These are phyloP conservation scores for Apiotrichum mycotoxinovorans DNA, from an alignment of 1,284 basidiomycete species.

Conservation along the genomic window DNA sequence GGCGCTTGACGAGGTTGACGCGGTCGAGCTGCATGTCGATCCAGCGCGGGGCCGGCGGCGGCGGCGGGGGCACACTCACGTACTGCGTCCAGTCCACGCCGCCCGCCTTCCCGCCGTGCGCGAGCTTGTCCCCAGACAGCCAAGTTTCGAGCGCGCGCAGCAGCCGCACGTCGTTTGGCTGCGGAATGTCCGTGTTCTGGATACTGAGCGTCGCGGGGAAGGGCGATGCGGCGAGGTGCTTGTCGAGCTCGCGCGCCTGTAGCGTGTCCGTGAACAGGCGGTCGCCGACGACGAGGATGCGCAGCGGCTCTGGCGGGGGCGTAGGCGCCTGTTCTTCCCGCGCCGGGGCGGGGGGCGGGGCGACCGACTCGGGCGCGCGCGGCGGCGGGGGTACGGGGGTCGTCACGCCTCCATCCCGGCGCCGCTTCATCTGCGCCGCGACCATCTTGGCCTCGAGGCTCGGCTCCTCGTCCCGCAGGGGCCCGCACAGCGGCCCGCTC, in stretches of 20 bases:
- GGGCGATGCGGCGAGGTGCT: conserved; percentile 23
- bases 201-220: conserved; percentile 19
- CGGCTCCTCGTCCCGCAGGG: neutral
- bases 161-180: conserved; percentile 39
- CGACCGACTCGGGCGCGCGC: neutral
- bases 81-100: conserved; percentile 4
- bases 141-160: conserved; percentile 44
- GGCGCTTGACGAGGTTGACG: conserved; percentile 7
- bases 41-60: neutral
- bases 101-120: conserved; percentile 18
- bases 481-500: conserved; percentile 35
- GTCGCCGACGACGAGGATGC: conserved; percentile 79
- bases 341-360: neutral
- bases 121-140: conserved; percentile 21
- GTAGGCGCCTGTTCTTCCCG: neutral
- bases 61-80: neutral
- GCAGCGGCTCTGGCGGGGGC: conserved; percentile 48
- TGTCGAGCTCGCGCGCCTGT: conserved; percentile 65
- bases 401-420: neutral
- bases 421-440: conserved; percentile 6
- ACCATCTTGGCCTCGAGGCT: conserved; percentile 17
- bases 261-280: conserved; percentile 86
- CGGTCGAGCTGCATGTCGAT: neutral
- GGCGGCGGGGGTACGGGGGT: neutral
- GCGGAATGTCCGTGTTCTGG: conserved; percentile 41